phyloP scores from a whole-genome alignment of 2,329 filamentous ascomycete genomes.

The Paraphaeosphaeria minitans region DNA sequence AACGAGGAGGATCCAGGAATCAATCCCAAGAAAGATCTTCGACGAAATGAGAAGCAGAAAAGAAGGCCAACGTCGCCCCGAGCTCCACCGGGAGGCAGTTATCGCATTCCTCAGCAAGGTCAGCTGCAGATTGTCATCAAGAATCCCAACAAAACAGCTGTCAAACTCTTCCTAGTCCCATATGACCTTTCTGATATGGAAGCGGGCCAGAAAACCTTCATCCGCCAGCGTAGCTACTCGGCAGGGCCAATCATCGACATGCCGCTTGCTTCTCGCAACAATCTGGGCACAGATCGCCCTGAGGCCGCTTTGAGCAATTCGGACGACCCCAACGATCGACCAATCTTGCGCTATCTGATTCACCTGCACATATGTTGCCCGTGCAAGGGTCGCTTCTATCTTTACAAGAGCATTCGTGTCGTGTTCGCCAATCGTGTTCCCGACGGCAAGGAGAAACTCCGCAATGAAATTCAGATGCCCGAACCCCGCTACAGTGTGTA shows the following conservation, averaged over 20 bases:
- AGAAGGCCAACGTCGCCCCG: slow-evolving; percentile 62
- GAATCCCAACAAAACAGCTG: slow-evolving; percentile 97
- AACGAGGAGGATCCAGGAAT: slow-evolving; percentile 20
- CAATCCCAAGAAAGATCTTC: slow-evolving; percentile 42
- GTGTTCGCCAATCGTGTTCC: slow-evolving; percentile 97
- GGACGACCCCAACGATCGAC: slow-evolving; percentile 63
- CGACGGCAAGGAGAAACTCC: slow-evolving; percentile 89
- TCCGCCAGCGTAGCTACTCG: slow-evolving; percentile 92
- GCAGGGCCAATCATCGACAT: slow-evolving; percentile 82
- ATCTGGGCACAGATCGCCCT: slow-evolving; percentile 58
- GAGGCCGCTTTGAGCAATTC: slow-evolving; percentile 58
- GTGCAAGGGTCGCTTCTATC: slow-evolving; percentile 79
- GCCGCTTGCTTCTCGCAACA: slow-evolving; percentile 55
- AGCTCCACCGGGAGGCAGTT: slow-evolving; percentile 83
- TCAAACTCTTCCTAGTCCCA: slow-evolving; percentile 92
- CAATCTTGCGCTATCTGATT: slow-evolving; percentile 84
- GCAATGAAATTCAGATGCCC: slow-evolving; percentile 86
- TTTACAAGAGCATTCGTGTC: slow-evolving; percentile 90
- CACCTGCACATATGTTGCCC: slow-evolving; percentile 93
- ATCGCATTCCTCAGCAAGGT: slow-evolving; percentile 90
- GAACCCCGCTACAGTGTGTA: slow-evolving; percentile 87
- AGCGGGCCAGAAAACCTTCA: slow-evolving; percentile 91
- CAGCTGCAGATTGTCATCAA: slow-evolving; percentile 97
- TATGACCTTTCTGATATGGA: slow-evolving; percentile 95
- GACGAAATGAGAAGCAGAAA: slow-evolving; percentile 61